Percentiles rank a stretch among this genome's conserved stretches.
Conservation (phyloP, 495 filamentous ascomycete species). For the Penicillium silybi region DNA sequence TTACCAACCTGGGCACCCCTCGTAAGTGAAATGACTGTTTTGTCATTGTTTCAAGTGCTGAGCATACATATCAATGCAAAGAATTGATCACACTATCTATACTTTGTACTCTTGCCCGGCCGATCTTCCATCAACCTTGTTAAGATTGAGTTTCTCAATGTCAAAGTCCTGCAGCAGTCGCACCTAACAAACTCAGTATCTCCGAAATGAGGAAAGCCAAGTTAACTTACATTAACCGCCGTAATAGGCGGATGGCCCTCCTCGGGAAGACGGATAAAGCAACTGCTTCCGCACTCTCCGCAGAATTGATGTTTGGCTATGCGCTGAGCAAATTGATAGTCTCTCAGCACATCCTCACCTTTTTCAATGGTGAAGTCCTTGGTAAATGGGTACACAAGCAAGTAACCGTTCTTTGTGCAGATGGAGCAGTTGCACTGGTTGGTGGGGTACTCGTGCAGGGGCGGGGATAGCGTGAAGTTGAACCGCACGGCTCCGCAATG, state of each 20-base stretch:
- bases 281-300: slow-evolving; percentile 21
- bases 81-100: not conserved
- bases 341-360: not conserved
- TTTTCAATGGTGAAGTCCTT: slow-evolving; percentile 21
- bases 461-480: slow-evolving; percentile 9
- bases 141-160: not conserved
- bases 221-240: slow-evolving; percentile 1
- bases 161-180: not conserved
- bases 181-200: not conserved
- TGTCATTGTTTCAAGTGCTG: not conserved
- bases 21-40: not conserved
- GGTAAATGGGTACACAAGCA: slow-evolving; percentile 30
- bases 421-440: slow-evolving; percentile 40
- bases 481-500: slow-evolving; percentile 9
- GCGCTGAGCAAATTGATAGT: slow-evolving; percentile 21
- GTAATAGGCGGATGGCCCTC: not conserved
- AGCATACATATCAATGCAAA: not conserved
- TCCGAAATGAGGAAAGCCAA: not conserved
- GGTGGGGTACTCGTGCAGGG: slow-evolving; percentile 23
- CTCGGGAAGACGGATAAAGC: slow-evolving; percentile 3
- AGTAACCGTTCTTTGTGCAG: slow-evolving; percentile 39
- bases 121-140: not conserved
- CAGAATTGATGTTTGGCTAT: slow-evolving; percentile 25
- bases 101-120: not conserved
- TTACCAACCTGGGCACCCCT: not conserved